Evolutionary conservation across 1,284 basidiomycete genomes (phyloP).

Genomic region (Sanghuangporus sanghuang): DNA sequence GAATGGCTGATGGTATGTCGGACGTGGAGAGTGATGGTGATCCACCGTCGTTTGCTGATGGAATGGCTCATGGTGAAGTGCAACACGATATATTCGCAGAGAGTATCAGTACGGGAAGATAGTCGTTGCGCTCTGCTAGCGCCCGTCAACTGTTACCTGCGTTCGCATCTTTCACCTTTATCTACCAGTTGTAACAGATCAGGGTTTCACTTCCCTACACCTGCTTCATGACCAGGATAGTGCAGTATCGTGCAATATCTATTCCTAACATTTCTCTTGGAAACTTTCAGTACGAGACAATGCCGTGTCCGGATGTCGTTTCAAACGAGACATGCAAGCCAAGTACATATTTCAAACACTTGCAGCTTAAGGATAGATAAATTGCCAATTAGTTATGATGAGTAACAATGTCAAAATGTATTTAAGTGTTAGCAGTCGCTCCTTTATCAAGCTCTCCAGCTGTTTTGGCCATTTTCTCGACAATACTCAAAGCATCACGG

Average conservation of each 20-base stretch:
- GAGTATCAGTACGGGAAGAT: background rate
- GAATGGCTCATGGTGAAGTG: background rate
- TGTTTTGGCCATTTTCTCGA: conserved; percentile 3
- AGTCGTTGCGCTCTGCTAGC: background rate
- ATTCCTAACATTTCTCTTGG: no score
- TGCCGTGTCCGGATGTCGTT: no score
- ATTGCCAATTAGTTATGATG: background rate
- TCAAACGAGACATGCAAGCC: no score
- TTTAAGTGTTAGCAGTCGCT: background rate
- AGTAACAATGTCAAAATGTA: background rate
- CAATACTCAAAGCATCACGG: conserved; percentile 7
- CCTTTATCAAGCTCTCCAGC: background rate
- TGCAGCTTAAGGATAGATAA: background rate
- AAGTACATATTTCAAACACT: no score
- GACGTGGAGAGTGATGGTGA: conserved; percentile 1
- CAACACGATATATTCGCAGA: background rate
- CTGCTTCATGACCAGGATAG: no score
- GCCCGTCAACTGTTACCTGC: background rate
- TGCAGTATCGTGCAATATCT: no score
- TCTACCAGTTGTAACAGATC: background rate
- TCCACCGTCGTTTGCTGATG: background rate
- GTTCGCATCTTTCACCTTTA: background rate
- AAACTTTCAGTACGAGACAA: no score
- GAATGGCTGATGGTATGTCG: background rate
- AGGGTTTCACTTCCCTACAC: background rate